Percentiles rank a stretch among this genome's conserved stretches.
Evolutionary conservation across 2,329 filamentous ascomycete species (phyloP).

Genomic region (Pseudogymnoascus destructans): DNA sequence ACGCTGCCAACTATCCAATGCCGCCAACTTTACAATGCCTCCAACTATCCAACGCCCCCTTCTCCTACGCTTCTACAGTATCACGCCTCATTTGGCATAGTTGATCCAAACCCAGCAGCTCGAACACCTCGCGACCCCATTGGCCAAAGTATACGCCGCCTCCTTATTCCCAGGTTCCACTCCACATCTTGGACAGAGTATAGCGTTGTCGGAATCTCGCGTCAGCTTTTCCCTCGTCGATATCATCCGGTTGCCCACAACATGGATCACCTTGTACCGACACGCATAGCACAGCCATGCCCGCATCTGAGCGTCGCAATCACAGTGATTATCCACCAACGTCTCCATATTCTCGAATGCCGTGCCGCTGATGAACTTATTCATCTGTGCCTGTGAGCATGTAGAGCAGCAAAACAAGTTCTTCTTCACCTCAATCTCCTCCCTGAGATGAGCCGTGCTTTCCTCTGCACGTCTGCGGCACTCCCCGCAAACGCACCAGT

Average conservation of each 20-base stretch:
- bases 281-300: not conserved
- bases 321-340: not conserved
- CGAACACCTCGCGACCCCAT: not conserved
- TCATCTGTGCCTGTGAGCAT: not conserved
- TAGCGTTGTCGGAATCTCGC: not conserved
- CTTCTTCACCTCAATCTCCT: not conserved
- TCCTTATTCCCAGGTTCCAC: not conserved
- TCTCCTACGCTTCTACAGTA: not conserved
- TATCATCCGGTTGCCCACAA: not conserved
- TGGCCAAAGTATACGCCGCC: not conserved
- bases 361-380: not conserved
- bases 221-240: not conserved
- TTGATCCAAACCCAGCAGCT: not conserved
- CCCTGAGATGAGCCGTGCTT: not conserved
- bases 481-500: not conserved
- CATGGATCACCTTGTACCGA: not conserved
- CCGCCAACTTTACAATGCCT: not conserved
- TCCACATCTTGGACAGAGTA: not conserved
- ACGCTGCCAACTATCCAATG: not conserved
- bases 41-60: not conserved
- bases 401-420: not conserved
- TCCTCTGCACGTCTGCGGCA: not conserved
- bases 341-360: not conserved
- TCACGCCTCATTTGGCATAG: not conserved
- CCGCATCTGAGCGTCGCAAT: not conserved